A percentile compares a stretch with the other conserved stretches of the same genome.
Conservation (phyloP, 129 eudicot species). For the Gnaphalium uliginosum region DNA sequence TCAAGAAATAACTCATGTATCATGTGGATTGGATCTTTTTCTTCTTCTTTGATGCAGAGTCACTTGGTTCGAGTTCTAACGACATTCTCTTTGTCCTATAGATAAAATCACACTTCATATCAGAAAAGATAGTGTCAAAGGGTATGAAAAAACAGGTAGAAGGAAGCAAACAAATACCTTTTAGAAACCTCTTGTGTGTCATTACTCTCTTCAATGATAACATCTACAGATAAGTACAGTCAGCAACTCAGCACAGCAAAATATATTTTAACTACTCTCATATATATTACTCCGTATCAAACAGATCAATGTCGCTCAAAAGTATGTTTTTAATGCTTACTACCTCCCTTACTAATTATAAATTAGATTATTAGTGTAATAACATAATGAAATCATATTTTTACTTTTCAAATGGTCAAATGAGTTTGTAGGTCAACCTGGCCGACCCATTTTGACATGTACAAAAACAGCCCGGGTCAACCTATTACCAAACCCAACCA, state of each 20-base stretch:
- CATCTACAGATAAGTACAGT: constrained; percentile 36
- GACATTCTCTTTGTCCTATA: constrained; percentile 83
- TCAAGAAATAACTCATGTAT: neutral
- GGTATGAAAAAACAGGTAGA: neutral
- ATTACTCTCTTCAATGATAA: constrained; percentile 43
- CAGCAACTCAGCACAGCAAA: neutral
- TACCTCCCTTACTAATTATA: neutral
- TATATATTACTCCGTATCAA: neutral
- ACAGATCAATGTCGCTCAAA: neutral
- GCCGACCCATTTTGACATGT: neutral
- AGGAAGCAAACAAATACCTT: constrained; percentile 42
- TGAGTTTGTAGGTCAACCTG: neutral
- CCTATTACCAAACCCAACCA: neutral
- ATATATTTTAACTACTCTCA: constrained; percentile 9
- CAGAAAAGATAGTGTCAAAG: neutral
- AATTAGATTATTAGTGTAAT: neutral
- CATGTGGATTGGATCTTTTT: constrained; percentile 51
- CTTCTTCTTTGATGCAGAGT: constrained; percentile 62
- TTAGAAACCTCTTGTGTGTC: constrained; percentile 62
- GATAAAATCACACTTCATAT: neutral
- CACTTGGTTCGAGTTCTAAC: constrained; percentile 59
- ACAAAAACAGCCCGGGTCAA: neutral
- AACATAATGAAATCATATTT: neutral
- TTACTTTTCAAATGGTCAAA: neutral
- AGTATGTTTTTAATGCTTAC: neutral